Conservation (phyloP, 768 basidiomycete species). For the Suillus alpinus region DNA sequence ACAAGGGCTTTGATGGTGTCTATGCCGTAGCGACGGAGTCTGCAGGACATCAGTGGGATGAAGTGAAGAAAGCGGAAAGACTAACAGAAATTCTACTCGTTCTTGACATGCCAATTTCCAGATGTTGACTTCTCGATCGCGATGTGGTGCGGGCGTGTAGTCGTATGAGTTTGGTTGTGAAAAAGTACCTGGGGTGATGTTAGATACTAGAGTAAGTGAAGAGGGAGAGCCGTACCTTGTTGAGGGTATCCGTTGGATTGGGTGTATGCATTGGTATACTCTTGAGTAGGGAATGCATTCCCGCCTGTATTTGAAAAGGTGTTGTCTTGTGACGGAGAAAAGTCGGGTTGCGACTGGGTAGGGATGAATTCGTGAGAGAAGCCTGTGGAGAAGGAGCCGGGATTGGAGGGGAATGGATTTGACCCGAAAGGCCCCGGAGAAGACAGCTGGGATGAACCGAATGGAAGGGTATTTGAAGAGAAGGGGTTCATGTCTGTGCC, state of each 20-base stretch:
- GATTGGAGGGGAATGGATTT: not conserved
- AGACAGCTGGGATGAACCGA: not conserved
- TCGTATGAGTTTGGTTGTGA: not conserved
- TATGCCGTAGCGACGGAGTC: conserved; percentile 29
- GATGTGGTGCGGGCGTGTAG: conserved; percentile 23
- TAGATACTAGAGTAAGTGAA: not conserved
- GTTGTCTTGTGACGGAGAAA: not conserved
- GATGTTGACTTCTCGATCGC: conserved; percentile 33
- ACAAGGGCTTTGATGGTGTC: conserved; percentile 34
- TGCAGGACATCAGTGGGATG: conserved; percentile 2
- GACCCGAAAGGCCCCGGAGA: not conserved
- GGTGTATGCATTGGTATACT: not conserved
- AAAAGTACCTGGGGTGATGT: not conserved
- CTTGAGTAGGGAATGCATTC: not conserved
- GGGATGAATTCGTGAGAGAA: conserved; percentile 2
- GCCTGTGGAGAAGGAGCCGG: not conserved
- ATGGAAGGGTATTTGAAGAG: not conserved
- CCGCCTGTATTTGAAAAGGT: not conserved
- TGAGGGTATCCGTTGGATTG: conserved; percentile 1
- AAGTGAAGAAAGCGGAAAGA: conserved; percentile 11
- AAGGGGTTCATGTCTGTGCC: not conserved
- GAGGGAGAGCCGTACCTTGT: not conserved
- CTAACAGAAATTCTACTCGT: conserved; percentile 32
- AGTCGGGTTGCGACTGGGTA: not conserved
- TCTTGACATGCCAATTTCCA: conserved; percentile 35